Conservation (phyloP, 768 basidiomycete genomes). For the Lactarius hatsudake region DNA sequence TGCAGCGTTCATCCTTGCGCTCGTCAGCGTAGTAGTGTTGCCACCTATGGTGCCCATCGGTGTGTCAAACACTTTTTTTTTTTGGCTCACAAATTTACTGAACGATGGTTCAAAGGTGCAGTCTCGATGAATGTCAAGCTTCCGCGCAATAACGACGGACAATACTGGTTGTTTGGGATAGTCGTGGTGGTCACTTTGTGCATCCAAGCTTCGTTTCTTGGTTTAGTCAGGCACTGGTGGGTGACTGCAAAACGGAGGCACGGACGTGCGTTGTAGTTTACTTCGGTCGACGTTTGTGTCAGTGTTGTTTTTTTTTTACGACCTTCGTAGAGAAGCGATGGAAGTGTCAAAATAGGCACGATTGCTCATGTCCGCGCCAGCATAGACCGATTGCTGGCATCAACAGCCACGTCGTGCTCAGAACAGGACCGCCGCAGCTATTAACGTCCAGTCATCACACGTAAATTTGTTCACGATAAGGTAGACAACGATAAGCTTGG, state of each 20-base stretch:
- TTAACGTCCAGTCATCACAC: background rate
- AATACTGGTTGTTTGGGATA: slow-evolving; percentile 54
- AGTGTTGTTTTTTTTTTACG: background rate
- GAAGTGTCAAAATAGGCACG: background rate
- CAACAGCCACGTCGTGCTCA: background rate
- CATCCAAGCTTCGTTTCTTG: slow-evolving; percentile 45
- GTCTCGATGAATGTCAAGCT: slow-evolving; percentile 66
- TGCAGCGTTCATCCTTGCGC: slow-evolving; percentile 61
- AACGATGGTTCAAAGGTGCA: slow-evolving; percentile 44
- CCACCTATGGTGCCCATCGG: slow-evolving; percentile 61
- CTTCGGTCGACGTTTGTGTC: background rate
- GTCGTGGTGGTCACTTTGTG: slow-evolving; percentile 47
- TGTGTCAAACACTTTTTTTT: slow-evolving; percentile 33
- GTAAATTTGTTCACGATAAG: background rate
- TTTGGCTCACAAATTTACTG: background rate
- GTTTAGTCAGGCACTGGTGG: slow-evolving; percentile 64
- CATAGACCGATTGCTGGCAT: background rate
- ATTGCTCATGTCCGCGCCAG: background rate
- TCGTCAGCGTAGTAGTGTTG: slow-evolving; percentile 64
- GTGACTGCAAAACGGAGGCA: slow-evolving; percentile 45
- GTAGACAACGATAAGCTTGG: background rate
- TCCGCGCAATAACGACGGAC: slow-evolving; percentile 51
- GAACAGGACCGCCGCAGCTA: background rate
- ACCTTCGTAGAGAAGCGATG: background rate
- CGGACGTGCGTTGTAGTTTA: background rate